Evolutionary conservation across 345 rosid genomes (phyloP), one percentile per base, ranked within the genome.

Genomic region (Acer campestre): DNA sequence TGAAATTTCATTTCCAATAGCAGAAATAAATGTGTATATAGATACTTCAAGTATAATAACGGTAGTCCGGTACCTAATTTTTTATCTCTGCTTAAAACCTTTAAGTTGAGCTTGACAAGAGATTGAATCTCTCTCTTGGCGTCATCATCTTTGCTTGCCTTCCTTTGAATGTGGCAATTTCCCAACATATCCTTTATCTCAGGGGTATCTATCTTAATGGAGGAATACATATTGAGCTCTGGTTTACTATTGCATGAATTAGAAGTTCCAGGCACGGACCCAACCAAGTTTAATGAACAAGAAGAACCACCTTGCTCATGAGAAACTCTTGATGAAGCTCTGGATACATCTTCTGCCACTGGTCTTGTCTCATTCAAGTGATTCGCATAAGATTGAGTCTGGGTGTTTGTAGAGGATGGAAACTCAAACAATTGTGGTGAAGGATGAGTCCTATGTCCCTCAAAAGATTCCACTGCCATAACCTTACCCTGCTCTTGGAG

Each of bases 41-140:
- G 46, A 8, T 42, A 42, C 12, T 63, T 63, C 9, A 56, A 55
- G 29, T 31, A 38, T 10, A 61, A 64, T 10, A 61, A 64, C 2
- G 46, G 46, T 42, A 9, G 46, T 42, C 4, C 44, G 65, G 53
- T 78, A 90, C 94, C 94, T 80, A 90, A 78, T 64, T 16, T 75
- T 66, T 86, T 87, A 44, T 71, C 76, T 56, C 79, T n/a, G 69
- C 80, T 79, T 72, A 89, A 81, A 64, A 85, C 80, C 85, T 89
- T 89, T 81, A 90, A 80, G 82, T 86, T 89, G 73, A 74, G 85
- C 84, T 89, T 90, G 67, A 90, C 92, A 51, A 90, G 85, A 61
- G 89, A 83, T 63, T 78, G 91, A 53, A 89, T 86, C 81, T 85
- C 92, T 51, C 80, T 79, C 77, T 89, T 86, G 31, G 86, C 87